Percentiles rank a stretch among this genome's conserved stretches.
phyloP scores from a whole-genome alignment of 108 stramenopile species.

The Schizochytrium sp. region DNA sequence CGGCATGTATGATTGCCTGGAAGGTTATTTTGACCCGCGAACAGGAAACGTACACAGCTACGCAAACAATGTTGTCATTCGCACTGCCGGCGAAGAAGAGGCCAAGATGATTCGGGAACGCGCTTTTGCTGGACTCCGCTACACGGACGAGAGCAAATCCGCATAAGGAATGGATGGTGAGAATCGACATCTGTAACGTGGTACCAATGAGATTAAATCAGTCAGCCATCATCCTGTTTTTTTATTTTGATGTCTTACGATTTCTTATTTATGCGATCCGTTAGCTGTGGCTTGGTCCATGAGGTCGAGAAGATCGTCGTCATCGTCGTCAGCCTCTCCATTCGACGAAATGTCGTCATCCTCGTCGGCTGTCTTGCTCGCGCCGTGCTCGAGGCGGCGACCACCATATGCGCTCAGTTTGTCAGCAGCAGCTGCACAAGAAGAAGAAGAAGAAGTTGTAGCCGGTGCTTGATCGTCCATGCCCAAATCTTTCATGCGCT shows the following conservation, averaged over 20 bases:
- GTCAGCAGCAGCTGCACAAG: too few relatives aligned
- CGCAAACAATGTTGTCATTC: background rate
- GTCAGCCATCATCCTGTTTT: too few relatives aligned
- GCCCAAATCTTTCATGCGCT: background rate
- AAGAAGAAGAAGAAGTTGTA: too few relatives aligned
- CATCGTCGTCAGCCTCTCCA: background rate
- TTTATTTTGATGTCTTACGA: background rate
- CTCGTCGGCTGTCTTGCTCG: background rate
- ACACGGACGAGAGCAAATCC: background rate
- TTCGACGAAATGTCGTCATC: background rate
- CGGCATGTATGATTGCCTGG: background rate
- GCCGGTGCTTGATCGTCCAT: background rate
- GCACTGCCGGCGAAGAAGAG: background rate
- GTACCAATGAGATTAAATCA: too few relatives aligned
- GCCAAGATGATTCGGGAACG: background rate
- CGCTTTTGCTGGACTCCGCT: background rate
- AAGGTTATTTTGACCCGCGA: background rate
- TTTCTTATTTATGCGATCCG: background rate
- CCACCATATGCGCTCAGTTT: background rate
- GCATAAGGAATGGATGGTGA: too few relatives aligned
- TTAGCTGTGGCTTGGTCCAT: background rate
- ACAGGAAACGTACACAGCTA: background rate
- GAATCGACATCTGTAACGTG: too few relatives aligned
- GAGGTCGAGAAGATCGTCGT: background rate
- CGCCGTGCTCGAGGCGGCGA: background rate